These are phyloP conservation scores for Aspergillus haitiensis DNA, from an alignment of 495 filamentous ascomycete genomes.

Conservation along the genomic window DNA sequence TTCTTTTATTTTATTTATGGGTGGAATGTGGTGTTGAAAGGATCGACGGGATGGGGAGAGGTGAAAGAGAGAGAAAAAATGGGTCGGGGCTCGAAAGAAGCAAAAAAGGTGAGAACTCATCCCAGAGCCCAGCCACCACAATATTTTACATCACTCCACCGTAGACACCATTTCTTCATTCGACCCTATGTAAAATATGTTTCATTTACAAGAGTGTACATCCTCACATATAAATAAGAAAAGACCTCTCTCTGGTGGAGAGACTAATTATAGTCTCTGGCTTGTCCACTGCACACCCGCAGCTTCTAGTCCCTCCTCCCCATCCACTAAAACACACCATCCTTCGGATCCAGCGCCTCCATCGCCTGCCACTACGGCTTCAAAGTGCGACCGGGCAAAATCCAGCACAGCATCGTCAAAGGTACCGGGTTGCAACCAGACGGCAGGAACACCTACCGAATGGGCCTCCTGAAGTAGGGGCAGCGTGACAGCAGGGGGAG, in stretches of 20 bases:
- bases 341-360: conserved; percentile 70
- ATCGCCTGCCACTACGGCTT: conserved; percentile 68
- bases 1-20: conserved; percentile 12
- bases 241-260: neutral
- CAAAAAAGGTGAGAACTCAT: conserved; percentile 7
- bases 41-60: conserved; percentile 5
- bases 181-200: too few relatives aligned
- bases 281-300: conserved; percentile 56
- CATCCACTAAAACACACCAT: conserved; percentile 91
- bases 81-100: conserved; percentile 8
- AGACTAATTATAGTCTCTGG: conserved; percentile 37
- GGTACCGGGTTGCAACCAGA: conserved; percentile 92
- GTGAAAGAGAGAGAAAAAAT: conserved; percentile 8
- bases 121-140: conserved; percentile 13
- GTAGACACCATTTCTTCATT: neutral
- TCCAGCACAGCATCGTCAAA: conserved; percentile 72
- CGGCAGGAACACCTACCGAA: conserved; percentile 70
- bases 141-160: neutral
- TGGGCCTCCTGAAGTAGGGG: conserved; percentile 76
- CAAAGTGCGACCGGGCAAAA: conserved; percentile 65
- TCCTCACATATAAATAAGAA: too few relatives aligned
- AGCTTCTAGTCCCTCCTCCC: conserved; percentile 65
- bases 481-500: conserved; percentile 71
- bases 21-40: conserved; percentile 9
- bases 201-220: too few relatives aligned